Evolutionary conservation across 805 yeast genomes (phyloP), one percentile per base, ranked within the genome.

Genomic region (Candida khao-thaluensis): DNA sequence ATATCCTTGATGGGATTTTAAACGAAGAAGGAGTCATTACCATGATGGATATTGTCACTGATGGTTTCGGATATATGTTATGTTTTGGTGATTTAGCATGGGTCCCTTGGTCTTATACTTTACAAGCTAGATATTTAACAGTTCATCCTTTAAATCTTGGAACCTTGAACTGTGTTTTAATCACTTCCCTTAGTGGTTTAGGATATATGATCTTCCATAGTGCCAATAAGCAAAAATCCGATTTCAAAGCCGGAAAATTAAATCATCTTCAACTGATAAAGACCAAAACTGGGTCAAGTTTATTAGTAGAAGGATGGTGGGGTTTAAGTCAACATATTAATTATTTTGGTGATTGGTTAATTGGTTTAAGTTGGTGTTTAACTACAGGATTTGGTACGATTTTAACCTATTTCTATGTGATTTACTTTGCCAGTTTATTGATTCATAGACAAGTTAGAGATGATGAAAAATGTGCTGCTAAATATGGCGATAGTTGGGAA

Each of bases 291-390:
- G 95, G 95, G 1, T 82, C 95, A 17, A 85, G 78, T 54, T 72
- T 93, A 47, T 66, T 93, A 31, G 76, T 81, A 39, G 93, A 88
- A 53, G 96, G 98, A 2, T 93, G 98, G 99, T 93, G 99, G 99
- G 85, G 84, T 2, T 60, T 71, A 14, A 81, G 95, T 5, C 95
- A 95, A 50, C 99, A 93, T 60, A 88, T 87, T 56, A 93, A 93
- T 58, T 93, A 93, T 62, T 74, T 90, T 42, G 99, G 99, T 30
- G 99, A 93, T 66, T 88, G 96, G 90, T 58, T 93, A 29, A 81
- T 89, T 54, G 87, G 96, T 0, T 72, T 85, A 69, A 79, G 95
- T 31, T 91, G 96, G 95, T 88, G 96, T 60, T 69, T 93, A 47
- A 82, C 95, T 7, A 87, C 97, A 2, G 95, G 95, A 8, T 76